A percentile compares a stretch with the other conserved stretches of the same genome.
These are phyloP conservation scores for Aspergillus sclerotiicarbonarius DNA, from an alignment of 495 filamentous ascomycete species.

Conservation along the genomic window DNA sequence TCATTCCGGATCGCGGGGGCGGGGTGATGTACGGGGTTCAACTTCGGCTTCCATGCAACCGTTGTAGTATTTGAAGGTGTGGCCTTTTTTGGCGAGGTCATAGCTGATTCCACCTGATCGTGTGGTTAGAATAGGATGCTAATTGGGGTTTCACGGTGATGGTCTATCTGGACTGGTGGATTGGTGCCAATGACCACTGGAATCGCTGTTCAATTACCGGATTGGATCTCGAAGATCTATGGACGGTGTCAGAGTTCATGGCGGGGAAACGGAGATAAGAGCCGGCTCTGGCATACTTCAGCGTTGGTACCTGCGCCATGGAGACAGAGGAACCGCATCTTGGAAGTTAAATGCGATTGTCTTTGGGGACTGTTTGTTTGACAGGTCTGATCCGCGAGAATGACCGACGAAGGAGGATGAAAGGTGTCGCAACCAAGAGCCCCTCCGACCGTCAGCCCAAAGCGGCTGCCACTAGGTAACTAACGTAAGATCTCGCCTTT, in stretches of 20 bases:
- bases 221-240: conserved; percentile 44
- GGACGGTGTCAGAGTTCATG: conserved; percentile 6
- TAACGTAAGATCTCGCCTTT: too few species aligned
- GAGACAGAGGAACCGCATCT: conserved; percentile 41
- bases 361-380: too few species aligned
- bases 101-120: conserved; percentile 32
- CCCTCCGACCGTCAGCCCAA: too few species aligned
- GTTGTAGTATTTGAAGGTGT: conserved; percentile 36
- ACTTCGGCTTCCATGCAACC: conserved; percentile 27
- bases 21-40: conserved; percentile 27
- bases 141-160: not conserved
- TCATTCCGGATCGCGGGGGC: not conserved
- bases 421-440: too few species aligned
- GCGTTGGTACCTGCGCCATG: conserved; percentile 38
- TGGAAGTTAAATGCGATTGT: conserved; percentile 6
- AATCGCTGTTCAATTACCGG: conserved; percentile 15
- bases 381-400: too few species aligned
- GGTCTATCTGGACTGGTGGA: not conserved
- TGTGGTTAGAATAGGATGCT: conserved; percentile 4
- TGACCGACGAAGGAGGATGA: too few species aligned
- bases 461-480: too few species aligned
- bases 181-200: not conserved
- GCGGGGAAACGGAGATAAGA: not conserved
- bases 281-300: conserved; percentile 25
- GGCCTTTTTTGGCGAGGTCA: conserved; percentile 30